These are phyloP conservation scores for Jackrogersella multiformis DNA, from an alignment of 495 filamentous ascomycete genomes.

Conservation along the genomic window DNA sequence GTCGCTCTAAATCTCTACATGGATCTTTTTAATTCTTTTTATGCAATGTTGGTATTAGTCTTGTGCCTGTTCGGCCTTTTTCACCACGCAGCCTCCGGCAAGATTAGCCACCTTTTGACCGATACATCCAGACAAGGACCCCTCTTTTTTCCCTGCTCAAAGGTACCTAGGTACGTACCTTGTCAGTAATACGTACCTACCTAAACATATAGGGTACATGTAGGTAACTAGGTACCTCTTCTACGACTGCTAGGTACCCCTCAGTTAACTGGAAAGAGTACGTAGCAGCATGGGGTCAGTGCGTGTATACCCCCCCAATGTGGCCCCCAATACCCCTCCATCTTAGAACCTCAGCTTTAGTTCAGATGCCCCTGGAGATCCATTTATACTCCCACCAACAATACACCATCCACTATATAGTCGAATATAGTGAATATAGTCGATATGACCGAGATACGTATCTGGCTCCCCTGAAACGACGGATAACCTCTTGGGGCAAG, in stretches of 20 bases:
- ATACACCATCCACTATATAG: slow-evolving; percentile 10
- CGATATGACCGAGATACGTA: slow-evolving; percentile 1
- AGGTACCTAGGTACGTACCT: slow-evolving; percentile 3
- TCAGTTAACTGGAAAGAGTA: too few relatives aligned
- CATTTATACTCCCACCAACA: slow-evolving; percentile 13
- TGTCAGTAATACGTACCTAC: too few relatives aligned
- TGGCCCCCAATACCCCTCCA: slow-evolving; percentile 20
- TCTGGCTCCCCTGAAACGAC: slow-evolving; percentile 11
- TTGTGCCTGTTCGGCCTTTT: slow-evolving; percentile 35
- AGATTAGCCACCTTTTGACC: slow-evolving; percentile 28
- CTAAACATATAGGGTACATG: too few relatives aligned
- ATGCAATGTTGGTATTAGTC: slow-evolving; percentile 20
- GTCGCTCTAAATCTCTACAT: too few relatives aligned
- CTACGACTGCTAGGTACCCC: too few relatives aligned
- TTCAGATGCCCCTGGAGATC: slow-evolving; percentile 36
- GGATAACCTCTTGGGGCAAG: slow-evolving; percentile 31
- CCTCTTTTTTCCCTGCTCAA: too few relatives aligned
- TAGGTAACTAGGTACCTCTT: too few relatives aligned
- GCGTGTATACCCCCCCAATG: too few relatives aligned
- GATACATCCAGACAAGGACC: not conserved
- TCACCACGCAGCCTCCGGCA: slow-evolving; percentile 21
- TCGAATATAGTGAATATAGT: slow-evolving; percentile 21
- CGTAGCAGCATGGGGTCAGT: too few relatives aligned
- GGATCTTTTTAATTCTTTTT: slow-evolving; percentile 23
- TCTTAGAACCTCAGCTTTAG: not conserved